Evolutionary conservation across 2,329 filamentous ascomycete species (phyloP).

Genomic region (Exophiala xenobiotica): DNA sequence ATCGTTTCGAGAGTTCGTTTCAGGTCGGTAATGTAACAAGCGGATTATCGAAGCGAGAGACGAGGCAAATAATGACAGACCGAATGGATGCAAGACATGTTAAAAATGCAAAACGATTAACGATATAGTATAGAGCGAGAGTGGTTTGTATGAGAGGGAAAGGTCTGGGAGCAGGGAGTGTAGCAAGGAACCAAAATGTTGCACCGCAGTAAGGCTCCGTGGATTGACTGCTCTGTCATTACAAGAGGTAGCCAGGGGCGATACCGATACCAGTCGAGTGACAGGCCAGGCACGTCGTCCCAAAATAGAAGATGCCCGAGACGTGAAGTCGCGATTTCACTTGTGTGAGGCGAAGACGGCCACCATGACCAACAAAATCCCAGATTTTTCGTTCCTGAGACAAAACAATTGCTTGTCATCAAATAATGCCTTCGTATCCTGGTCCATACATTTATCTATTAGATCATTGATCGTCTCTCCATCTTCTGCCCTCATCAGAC

Average conservation of each 20-base stretch:
- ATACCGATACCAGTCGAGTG: background rate
- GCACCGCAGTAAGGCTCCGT: no score
- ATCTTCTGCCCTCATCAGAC: no score
- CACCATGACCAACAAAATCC: no score
- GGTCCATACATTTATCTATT: background rate
- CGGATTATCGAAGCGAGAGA: slow-evolving; percentile 2
- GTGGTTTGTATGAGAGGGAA: slow-evolving; percentile 2
- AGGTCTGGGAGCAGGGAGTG: background rate
- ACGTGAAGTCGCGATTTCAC: background rate
- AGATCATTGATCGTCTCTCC: background rate
- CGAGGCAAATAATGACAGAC: slow-evolving; percentile 8
- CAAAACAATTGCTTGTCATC: background rate
- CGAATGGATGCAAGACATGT: background rate
- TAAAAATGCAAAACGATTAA: slow-evolving; percentile 3
- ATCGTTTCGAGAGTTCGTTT: background rate
- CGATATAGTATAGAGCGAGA: slow-evolving; percentile 5
- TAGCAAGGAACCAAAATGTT: background rate
- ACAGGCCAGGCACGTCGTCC: background rate
- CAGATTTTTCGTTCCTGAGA: background rate
- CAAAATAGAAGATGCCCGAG: slow-evolving; percentile 1
- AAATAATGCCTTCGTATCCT: background rate
- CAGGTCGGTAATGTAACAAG: background rate
- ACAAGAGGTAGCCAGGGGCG: background rate
- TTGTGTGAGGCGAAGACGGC: background rate
- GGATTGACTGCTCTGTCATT: no score